Base-by-base conservation (phyloP, 2,329 filamentous ascomycete species). In the Claviceps maximensis region DNA sequence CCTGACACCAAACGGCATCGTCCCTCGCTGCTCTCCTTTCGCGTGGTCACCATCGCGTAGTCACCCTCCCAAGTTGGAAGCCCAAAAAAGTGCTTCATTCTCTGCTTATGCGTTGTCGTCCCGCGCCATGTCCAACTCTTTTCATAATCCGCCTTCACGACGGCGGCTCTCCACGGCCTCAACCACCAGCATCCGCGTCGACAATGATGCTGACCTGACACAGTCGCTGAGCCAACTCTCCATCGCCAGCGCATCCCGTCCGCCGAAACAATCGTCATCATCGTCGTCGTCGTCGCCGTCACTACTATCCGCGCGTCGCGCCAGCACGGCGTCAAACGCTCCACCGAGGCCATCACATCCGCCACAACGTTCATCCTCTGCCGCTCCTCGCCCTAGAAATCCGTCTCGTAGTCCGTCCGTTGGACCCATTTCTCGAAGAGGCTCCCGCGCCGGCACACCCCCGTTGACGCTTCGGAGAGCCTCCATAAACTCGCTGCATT, bases 401-500 rank as follows among this genome's bases (percentile, higher is more conserved):
- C 69, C 58, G 56, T 73, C 65, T 59, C 72, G 63, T 62, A 76
- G 63, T 69, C 75, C 60, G 51, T 75, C 63, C 56, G 63, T 61
- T 54, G 66, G 69, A 21, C 65, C 69, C 15, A 69, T 71, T 12
- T 73, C 75, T 5, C 68, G 73, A 51, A 68, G 72, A 52, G 71
- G 73, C 10, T 73, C 76, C 10, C 68, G 71, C 52, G 71, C 74
- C 4, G 67, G 65, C 21, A 78, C 77, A 2, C 77, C 78, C 1
- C 69, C 71, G 0, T 66, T 82, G n/a, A n/a, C n/a, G 6, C 64
- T 78, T 41, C 73, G 76, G 29, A 82, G 81, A 59, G 71, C 78
- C 1, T 82, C 79, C 2, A 73, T 74, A 58, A 80, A 75, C 62
- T 82, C 79, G 33, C 65, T 82, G 41, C 75, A 72, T 58, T 79